Evolutionary conservation across 345 rosid genomes (phyloP).

Genomic region (Linum tenue): DNA sequence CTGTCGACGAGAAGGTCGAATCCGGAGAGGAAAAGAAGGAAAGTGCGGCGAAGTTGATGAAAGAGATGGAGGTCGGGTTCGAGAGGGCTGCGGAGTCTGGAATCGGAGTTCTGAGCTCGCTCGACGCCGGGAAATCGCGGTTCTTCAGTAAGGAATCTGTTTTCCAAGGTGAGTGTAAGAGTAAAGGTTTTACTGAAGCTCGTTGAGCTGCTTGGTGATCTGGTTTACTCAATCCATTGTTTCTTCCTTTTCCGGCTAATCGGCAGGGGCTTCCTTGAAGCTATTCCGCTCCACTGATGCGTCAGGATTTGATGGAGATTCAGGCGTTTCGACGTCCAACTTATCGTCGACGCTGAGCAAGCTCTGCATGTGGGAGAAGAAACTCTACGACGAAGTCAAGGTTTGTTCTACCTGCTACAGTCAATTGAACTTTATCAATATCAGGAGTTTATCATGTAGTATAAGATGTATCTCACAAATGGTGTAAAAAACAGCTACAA

Average conservation of each 20-base stretch:
- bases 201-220: too few species aligned
- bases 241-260: not conserved
- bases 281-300: slow-evolving; percentile 7
- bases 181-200: too few species aligned
- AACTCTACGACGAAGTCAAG: slow-evolving; percentile 67
- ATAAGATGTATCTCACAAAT: too few species aligned
- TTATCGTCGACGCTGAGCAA: slow-evolving; percentile 46
- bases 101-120: slow-evolving; percentile 23
- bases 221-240: not conserved
- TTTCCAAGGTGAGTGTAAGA: slow-evolving; percentile 17
- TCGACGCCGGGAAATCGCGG: slow-evolving; percentile 36
- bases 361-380: slow-evolving; percentile 62
- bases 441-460: not conserved
- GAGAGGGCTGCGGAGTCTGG: slow-evolving; percentile 40
- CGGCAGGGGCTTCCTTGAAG: slow-evolving; percentile 23
- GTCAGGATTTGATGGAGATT: slow-evolving; percentile 24
- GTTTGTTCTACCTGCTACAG: slow-evolving; percentile 19
- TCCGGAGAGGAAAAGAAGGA: slow-evolving; percentile 14
- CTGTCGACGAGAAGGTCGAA: slow-evolving; percentile 11
- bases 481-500: too few species aligned
- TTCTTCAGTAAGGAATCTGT: slow-evolving; percentile 20
- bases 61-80: slow-evolving; percentile 28
- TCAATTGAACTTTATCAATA: not conserved
- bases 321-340: slow-evolving; percentile 24
- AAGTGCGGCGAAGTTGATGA: slow-evolving; percentile 15